Evolutionary conservation across 768 basidiomycete genomes (phyloP), one percentile per base, ranked within the genome.

Genomic region (Chalciporus pseudorubinellus): DNA sequence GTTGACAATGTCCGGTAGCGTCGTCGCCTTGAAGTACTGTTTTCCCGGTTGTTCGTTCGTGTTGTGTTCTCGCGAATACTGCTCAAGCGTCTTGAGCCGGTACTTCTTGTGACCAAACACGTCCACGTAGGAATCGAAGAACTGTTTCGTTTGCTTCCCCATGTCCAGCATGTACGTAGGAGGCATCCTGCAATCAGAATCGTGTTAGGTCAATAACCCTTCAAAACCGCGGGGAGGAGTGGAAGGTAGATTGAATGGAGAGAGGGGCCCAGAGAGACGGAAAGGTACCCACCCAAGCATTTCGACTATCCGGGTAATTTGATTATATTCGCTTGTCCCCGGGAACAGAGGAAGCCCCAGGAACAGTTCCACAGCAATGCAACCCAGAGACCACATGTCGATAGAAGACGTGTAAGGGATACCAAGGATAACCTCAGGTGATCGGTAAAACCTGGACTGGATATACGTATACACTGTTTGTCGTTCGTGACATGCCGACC

Each of bases 391-490:
- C 97, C 97, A 99, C 94, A 99, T 98, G 70, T 99, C 97, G 72
- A 99, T 98, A 11, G 92, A 78, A 11, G 93, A 85, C 20, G 88
- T 95, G 69, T 99, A 98, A 12, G 94, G 85, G 68, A 98, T 85
- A 13, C 94, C 94, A 21, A 99, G 77, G 24, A 99, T 78, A 16
- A 99, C 97, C 73, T 99, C 97, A 12, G 97, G 97, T 2, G 92
- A 95, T 39, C 97, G 89, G 69, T 99, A 99, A 75, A 99, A 99
- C 44, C 97, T 82, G 9, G 95, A 98, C 66, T 99, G 97, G 67
- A 99, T 98, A 73, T 99, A 99, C 4, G 97, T 99, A 70, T 99
- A 99, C 39, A 98, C 94, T n/a, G 95, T 99, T 71, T 98, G 95
- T 61, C 92, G 87, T 72, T 98, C 97, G 67, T 98, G 95, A 67